phyloP scores from a whole-genome alignment of 495 filamentous ascomycete genomes.

The Hypoxylon intermedium region DNA sequence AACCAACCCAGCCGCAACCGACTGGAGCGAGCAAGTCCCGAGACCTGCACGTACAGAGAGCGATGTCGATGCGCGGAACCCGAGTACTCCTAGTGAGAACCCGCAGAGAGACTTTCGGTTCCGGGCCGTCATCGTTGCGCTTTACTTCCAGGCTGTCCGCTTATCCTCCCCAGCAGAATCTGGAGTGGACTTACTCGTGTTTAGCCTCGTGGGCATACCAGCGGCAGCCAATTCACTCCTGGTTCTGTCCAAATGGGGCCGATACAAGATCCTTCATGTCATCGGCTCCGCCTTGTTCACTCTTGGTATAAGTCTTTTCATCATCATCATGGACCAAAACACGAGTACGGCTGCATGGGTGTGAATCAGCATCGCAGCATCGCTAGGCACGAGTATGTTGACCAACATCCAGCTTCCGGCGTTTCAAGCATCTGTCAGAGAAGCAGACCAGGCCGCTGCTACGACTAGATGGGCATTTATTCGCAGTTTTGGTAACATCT shows the following conservation, averaged over 20 bases:
- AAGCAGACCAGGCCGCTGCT: conserved; percentile 49
- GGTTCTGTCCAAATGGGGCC: conserved; percentile 50
- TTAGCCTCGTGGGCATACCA: conserved; percentile 43
- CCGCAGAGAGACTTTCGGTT: conserved; percentile 36
- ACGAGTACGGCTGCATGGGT: conserved; percentile 45
- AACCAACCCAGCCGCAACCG: not conserved
- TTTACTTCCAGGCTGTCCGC: conserved; percentile 56
- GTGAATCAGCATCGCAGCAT: conserved; percentile 35
- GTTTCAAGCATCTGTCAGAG: conserved; percentile 46
- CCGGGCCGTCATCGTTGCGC: conserved; percentile 49
- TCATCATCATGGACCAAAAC: conserved; percentile 42
- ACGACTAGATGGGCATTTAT: conserved; percentile 57
- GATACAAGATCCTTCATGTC: conserved; percentile 55
- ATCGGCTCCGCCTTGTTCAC: conserved; percentile 48
- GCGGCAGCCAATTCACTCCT: conserved; percentile 42
- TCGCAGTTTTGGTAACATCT: conserved; percentile 56
- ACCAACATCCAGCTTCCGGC: conserved; percentile 47
- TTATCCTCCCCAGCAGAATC: conserved; percentile 41
- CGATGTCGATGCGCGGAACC: not conserved
- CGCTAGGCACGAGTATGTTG: conserved; percentile 44
- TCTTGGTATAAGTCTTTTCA: conserved; percentile 53
- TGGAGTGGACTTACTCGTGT: conserved; percentile 51
- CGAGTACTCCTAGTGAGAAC: not conserved
- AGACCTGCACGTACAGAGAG: not conserved
- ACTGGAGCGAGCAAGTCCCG: not conserved